Evolutionary conservation across 1,284 basidiomycete species (phyloP).

Genomic region (Tilletia caries): DNA sequence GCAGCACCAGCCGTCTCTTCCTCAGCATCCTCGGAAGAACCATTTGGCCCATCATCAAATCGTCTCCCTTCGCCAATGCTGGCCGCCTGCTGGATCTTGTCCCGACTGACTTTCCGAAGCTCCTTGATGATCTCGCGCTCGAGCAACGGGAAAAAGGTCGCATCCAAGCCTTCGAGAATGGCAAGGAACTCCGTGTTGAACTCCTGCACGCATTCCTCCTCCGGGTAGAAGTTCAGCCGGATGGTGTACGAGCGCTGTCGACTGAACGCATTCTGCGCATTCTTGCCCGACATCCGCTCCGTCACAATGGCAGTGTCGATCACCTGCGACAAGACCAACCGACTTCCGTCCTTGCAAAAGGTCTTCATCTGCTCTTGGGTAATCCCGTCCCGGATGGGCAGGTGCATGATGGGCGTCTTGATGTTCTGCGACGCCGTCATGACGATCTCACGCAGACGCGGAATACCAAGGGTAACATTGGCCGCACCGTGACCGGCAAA

Average conservation of each 20-base stretch:
- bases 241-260: slow-evolving; percentile 80
- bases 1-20: slow-evolving; percentile 55
- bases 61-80: slow-evolving; percentile 66
- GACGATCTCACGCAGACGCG: slow-evolving; percentile 95
- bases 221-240: slow-evolving; percentile 79
- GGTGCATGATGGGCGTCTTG: slow-evolving; percentile 97
- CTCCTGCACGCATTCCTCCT: slow-evolving; percentile 77
- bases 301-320: slow-evolving; percentile 79
- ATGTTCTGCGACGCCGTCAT: slow-evolving; percentile 97
- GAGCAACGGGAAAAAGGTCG: slow-evolving; percentile 75
- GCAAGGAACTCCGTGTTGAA: slow-evolving; percentile 75
- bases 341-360: slow-evolving; percentile 88
- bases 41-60: slow-evolving; percentile 63
- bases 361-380: slow-evolving; percentile 59
- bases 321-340: slow-evolving; percentile 81
- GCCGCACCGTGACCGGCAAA: slow-evolving; percentile 96
- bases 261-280: slow-evolving; percentile 58
- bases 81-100: slow-evolving; percentile 73
- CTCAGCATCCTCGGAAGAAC: slow-evolving; percentile 61
- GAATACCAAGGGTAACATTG: slow-evolving; percentile 98
- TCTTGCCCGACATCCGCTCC: slow-evolving; percentile 71
- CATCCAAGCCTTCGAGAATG: slow-evolving; percentile 70
- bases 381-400: slow-evolving; percentile 59
- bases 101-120: slow-evolving; percentile 78
- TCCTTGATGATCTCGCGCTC: slow-evolving; percentile 83